Evolutionary conservation across 352 stramenopile species (phyloP).

Genomic region (Lagenidium giganteum): DNA sequence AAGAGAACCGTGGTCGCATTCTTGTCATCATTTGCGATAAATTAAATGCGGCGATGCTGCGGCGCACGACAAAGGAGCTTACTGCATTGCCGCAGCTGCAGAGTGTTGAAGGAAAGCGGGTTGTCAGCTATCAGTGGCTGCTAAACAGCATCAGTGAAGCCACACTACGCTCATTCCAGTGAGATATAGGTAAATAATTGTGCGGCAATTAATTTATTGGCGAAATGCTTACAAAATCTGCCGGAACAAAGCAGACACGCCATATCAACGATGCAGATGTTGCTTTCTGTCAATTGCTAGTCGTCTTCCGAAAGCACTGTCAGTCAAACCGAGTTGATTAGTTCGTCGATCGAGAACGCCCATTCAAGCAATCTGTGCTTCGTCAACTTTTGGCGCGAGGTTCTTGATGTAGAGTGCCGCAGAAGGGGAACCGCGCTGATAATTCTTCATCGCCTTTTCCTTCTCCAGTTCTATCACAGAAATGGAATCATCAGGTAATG

Average conservation of each 20-base stretch:
- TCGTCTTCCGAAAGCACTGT: too few species aligned
- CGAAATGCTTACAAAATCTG: too few species aligned
- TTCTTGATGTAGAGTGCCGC: conserved; percentile 81
- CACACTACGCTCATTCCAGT: conserved; percentile 47
- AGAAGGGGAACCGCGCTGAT: conserved; percentile 44
- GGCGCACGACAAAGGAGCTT: conserved; percentile 33
- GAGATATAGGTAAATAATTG: too few species aligned
- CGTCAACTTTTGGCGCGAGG: conserved; percentile 45
- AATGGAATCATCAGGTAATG: background rate
- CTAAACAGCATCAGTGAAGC: conserved; percentile 85
- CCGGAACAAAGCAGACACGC: too few species aligned
- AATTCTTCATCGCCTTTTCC: conserved; percentile 72
- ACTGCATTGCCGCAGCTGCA: conserved; percentile 35
- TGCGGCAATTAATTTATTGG: too few species aligned
- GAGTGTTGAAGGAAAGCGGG: conserved; percentile 24
- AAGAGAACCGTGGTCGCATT: conserved; percentile 33
- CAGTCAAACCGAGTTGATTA: background rate
- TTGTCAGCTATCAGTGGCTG: conserved; percentile 85
- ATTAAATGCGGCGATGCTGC: conserved; percentile 53
- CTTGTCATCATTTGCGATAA: conserved; percentile 77
- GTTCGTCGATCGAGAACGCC: background rate
- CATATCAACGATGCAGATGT: conserved; percentile 1
- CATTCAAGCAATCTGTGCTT: background rate
- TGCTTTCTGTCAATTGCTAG: too few species aligned
- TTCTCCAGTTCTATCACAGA: conserved; percentile 17